phyloP scores from a whole-genome alignment of 1,284 basidiomycete genomes.

The Tausonia pullulans region DNA sequence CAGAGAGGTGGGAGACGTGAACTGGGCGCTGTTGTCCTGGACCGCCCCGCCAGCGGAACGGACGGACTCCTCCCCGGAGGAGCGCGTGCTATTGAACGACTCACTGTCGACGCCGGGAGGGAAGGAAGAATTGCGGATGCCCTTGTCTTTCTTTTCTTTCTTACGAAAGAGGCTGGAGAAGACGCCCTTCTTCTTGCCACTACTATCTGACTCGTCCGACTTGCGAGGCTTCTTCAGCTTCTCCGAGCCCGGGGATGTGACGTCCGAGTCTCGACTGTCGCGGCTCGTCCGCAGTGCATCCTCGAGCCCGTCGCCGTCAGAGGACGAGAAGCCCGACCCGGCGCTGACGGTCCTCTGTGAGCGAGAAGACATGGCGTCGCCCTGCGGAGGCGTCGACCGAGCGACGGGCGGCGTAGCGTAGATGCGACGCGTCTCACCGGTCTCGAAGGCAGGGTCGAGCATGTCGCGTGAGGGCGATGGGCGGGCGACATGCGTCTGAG shows the following conservation, averaged over 20 bases:
- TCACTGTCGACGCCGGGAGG: background rate
- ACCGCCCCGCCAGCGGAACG: constrained; percentile 27
- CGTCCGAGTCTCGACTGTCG: background rate
- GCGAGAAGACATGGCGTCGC: constrained; percentile 13
- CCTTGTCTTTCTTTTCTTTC: constrained; percentile 50
- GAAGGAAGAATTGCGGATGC: background rate
- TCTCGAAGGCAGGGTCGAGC: constrained; percentile 27
- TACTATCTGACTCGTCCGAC: constrained; percentile 21
- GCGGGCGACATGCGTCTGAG: too few relatives aligned
- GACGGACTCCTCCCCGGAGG: constrained; percentile 21
- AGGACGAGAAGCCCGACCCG: constrained; percentile 16
- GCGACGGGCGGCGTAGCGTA: constrained; percentile 65
- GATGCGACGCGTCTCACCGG: constrained; percentile 56
- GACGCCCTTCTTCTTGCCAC: constrained; percentile 28
- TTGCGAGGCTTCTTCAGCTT: constrained; percentile 23
- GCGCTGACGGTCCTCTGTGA: constrained; percentile 23
- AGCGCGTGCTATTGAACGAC: background rate
- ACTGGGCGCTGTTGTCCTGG: constrained; percentile 18
- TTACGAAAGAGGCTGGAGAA: constrained; percentile 69
- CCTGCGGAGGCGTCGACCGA: constrained; percentile 24
- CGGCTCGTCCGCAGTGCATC: background rate
- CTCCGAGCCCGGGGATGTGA: constrained; percentile 13
- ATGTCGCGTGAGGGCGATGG: constrained; percentile 20
- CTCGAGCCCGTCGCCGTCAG: constrained; percentile 9
- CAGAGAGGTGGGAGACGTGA: constrained; percentile 6